A percentile compares a stretch with the other conserved stretches of the same genome.
Evolutionary conservation across 371 early-diverging fungal genomes (phyloP).

Genomic region (Capillidium rhysosporum): DNA sequence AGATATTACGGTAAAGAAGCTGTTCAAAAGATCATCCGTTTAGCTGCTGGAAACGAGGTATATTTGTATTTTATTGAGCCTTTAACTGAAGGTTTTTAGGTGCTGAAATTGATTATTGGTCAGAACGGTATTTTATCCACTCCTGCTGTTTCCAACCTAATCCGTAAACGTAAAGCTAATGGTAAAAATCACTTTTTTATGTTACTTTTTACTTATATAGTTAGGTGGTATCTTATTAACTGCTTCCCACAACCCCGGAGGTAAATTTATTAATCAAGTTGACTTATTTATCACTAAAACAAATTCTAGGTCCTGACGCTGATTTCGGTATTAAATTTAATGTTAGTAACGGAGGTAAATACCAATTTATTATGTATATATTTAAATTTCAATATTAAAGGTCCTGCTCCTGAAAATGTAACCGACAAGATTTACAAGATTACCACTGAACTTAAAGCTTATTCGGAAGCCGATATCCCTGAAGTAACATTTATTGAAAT

Average conservation of each 20-base stretch:
- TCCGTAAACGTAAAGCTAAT: slow-evolving; percentile 69
- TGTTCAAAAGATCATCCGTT: slow-evolving; percentile 66
- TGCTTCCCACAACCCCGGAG: slow-evolving; percentile 96
- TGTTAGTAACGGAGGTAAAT: slow-evolving; percentile 67
- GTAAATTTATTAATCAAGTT: slow-evolving; percentile 8
- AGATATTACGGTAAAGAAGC: slow-evolving; percentile 74
- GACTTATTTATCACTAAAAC: background rate
- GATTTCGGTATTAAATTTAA: slow-evolving; percentile 99
- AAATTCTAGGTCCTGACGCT: slow-evolving; percentile 48
- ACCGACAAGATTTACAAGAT: slow-evolving; percentile 77
- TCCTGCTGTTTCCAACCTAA: slow-evolving; percentile 89
- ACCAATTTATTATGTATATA: background rate
- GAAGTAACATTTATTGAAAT: slow-evolving; percentile 18
- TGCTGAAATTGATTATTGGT: slow-evolving; percentile 73
- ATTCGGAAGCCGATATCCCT: slow-evolving; percentile 44
- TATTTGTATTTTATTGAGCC: slow-evolving; percentile 7
- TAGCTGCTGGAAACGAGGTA: slow-evolving; percentile 77
- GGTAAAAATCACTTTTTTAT: slow-evolving; percentile 15
- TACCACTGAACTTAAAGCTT: slow-evolving; percentile 44
- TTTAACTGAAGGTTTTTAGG: slow-evolving; percentile 18
- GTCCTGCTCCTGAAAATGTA: slow-evolving; percentile 85
- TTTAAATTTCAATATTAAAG: slow-evolving; percentile 8
- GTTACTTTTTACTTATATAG: background rate
- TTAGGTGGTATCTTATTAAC: slow-evolving; percentile 82
- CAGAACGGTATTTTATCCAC: slow-evolving; percentile 88